phyloP scores from a whole-genome alignment of 2,329 filamentous ascomycete species.

The Endocalyx cinctus region DNA sequence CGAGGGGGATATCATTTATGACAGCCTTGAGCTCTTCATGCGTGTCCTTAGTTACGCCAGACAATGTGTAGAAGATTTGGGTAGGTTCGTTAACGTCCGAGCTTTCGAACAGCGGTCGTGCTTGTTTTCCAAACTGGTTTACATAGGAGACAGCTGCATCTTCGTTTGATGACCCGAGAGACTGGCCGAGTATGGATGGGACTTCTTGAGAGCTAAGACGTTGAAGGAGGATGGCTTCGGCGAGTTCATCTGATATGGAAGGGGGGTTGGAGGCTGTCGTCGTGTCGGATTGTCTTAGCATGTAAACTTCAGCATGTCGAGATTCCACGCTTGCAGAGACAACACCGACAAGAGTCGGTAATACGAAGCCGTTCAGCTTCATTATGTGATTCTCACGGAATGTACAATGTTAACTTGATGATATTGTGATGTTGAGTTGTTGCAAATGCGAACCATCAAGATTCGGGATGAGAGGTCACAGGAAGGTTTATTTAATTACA shows the following conservation, averaged over 20 bases:
- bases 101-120: constrained; percentile 46
- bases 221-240: constrained; percentile 55
- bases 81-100: constrained; percentile 30
- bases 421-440: constrained; percentile 6
- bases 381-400: too few relatives aligned
- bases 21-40: constrained; percentile 38
- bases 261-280: constrained; percentile 29
- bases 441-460: too few relatives aligned
- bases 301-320: constrained; percentile 46
- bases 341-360: constrained; percentile 31
- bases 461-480: too few relatives aligned
- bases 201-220: constrained; percentile 45
- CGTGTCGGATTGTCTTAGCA: constrained; percentile 37
- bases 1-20: constrained; percentile 34
- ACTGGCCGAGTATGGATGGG: constrained; percentile 44
- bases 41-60: constrained; percentile 48
- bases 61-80: constrained; percentile 57
- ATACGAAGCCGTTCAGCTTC: constrained; percentile 36
- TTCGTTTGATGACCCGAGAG: constrained; percentile 36
- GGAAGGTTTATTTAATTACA: too few relatives aligned
- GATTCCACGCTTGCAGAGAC: constrained; percentile 24
- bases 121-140: constrained; percentile 53
- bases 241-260: constrained; percentile 48
- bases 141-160: constrained; percentile 52
- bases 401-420: constrained; percentile 8